Evolutionary conservation across 768 basidiomycete species (phyloP).

Genomic region (Fibroporia radiculosa): DNA sequence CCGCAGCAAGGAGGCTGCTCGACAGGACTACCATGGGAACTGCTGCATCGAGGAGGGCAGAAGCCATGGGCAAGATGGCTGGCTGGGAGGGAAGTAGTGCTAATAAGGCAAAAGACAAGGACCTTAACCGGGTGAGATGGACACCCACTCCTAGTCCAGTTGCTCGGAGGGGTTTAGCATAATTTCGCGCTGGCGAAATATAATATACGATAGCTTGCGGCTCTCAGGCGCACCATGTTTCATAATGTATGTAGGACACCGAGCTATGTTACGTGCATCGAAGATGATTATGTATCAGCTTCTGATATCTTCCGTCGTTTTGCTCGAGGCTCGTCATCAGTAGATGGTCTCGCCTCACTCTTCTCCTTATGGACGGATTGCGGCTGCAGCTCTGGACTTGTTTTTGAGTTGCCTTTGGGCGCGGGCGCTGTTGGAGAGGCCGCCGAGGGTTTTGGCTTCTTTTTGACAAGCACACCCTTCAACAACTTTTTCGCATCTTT

Average conservation of each 20-base stretch:
- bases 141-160: slow-evolving; percentile 63
- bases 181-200: too few species aligned
- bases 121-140: slow-evolving; percentile 64
- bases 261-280: too few species aligned
- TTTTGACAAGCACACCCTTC: slow-evolving; percentile 79
- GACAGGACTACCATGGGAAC: slow-evolving; percentile 65
- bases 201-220: too few species aligned
- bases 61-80: slow-evolving; percentile 53
- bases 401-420: slow-evolving; percentile 6
- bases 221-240: too few species aligned
- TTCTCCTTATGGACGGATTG: slow-evolving; percentile 12
- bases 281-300: slow-evolving; percentile 5
- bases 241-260: too few species aligned
- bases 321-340: slow-evolving; percentile 31
- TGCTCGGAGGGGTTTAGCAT: slow-evolving; percentile 30
- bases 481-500: slow-evolving; percentile 61
- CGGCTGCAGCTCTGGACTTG: slow-evolving; percentile 1
- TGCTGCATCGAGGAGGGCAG: slow-evolving; percentile 53
- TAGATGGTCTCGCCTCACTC: slow-evolving; percentile 9
- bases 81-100: slow-evolving; percentile 42
- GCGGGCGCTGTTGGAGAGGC: slow-evolving; percentile 5
- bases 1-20: slow-evolving; percentile 74
- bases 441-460: slow-evolving; percentile 41
- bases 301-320: slow-evolving; percentile 54
- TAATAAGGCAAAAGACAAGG: slow-evolving; percentile 43